Evolutionary conservation across 2,329 filamentous ascomycete species (phyloP).

Genomic region (Fusarium sp.): DNA sequence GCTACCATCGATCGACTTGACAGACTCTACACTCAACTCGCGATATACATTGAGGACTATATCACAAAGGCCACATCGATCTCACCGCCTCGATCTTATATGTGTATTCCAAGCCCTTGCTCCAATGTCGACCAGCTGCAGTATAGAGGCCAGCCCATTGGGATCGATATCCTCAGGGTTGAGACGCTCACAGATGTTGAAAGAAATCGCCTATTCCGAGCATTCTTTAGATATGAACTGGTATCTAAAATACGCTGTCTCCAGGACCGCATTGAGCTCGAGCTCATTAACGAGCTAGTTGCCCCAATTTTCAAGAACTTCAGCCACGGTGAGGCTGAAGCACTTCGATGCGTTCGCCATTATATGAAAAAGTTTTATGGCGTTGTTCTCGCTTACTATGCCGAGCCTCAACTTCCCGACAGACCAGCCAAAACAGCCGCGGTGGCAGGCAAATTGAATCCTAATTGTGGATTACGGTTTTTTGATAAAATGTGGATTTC

Average conservation of each 20-base stretch:
- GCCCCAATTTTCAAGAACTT: background rate
- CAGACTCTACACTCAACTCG: background rate
- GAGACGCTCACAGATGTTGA: rapidly evolving
- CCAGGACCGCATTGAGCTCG: background rate
- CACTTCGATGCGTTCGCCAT: background rate
- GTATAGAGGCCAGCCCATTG: background rate
- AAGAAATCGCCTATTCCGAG: background rate
- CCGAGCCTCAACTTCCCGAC: rapidly evolving
- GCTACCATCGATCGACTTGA: background rate
- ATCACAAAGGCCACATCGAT: background rate
- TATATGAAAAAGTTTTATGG: background rate
- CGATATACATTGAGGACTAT: background rate
- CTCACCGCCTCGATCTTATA: background rate
- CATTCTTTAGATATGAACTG: background rate
- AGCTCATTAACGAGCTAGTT: background rate
- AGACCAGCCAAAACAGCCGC: rapidly evolving
- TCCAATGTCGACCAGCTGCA: background rate
- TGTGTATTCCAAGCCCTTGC: background rate
- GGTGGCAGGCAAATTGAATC: background rate
- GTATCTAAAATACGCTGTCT: background rate
- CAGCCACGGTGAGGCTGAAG: background rate
- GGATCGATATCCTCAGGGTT: background rate
- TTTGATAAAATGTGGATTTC: background rate
- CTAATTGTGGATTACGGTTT: rapidly evolving
- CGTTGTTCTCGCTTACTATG: background rate